A percentile compares a stretch with the other conserved stretches of the same genome.
Conservation (phyloP, 148 eudicot genomes). For the Camellia sinensis region DNA sequence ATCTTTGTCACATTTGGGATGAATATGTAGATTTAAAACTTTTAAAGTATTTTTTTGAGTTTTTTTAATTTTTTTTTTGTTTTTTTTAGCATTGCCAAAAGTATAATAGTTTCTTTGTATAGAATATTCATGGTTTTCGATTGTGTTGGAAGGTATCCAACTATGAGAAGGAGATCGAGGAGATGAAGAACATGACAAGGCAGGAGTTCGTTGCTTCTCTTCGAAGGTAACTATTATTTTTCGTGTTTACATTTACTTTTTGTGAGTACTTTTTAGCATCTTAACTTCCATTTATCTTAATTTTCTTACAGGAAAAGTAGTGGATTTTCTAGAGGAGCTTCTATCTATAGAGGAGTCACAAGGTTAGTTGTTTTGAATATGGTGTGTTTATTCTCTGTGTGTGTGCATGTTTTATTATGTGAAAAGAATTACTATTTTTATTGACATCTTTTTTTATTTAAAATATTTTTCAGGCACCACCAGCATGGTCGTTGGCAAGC, state of each 20-base stretch:
- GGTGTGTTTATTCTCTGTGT: neutral
- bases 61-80: no score
- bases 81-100: no score
- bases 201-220: constrained; percentile 96
- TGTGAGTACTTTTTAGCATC: neutral
- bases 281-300: neutral
- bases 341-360: constrained; percentile 83
- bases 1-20: no score
- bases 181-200: constrained; percentile 84
- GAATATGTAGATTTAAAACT: no score
- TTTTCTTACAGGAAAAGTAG: constrained; percentile 59
- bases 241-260: neutral
- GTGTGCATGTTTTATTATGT: neutral
- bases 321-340: constrained; percentile 91
- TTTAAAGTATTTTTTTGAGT: no score
- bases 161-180: constrained; percentile 76
- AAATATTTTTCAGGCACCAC: constrained; percentile 63
- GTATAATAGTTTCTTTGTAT: neutral
- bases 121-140: neutral
- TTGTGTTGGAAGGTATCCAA: constrained; percentile 36
- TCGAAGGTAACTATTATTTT: constrained; percentile 50
- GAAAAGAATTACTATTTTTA: neutral
- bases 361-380: constrained; percentile 34
- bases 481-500: constrained; percentile 99
- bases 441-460: neutral